Percentiles rank a stretch among this genome's conserved stretches.
Evolutionary conservation across 2,329 filamentous ascomycete species (phyloP).

Genomic region (Colletotrichum abscissum): DNA sequence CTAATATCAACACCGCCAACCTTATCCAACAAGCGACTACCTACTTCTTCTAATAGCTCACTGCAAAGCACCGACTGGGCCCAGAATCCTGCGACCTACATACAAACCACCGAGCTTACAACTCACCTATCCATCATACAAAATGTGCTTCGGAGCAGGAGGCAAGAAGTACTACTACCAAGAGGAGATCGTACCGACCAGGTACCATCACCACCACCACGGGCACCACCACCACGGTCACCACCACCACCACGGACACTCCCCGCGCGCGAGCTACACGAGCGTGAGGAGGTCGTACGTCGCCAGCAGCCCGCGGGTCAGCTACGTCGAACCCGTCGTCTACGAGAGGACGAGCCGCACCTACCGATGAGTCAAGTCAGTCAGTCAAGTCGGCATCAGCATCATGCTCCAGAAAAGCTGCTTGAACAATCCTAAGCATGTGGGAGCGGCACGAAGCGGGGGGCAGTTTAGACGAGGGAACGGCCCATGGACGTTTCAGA

Average conservation of each 20-base stretch:
- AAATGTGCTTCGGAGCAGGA: slow-evolving; percentile 61
- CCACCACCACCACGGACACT: slow-evolving; percentile 47
- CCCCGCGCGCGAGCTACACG: slow-evolving; percentile 56
- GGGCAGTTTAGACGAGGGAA: slow-evolving; percentile 1
- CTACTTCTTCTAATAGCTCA: neutral
- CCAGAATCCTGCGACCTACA: neutral
- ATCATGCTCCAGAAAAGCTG: too few species aligned
- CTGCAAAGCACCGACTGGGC: neutral
- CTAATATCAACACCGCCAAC: neutral
- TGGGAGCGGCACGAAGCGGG: slow-evolving; percentile 10
- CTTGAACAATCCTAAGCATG: neutral
- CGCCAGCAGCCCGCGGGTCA: slow-evolving; percentile 53
- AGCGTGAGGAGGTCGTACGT: slow-evolving; percentile 51
- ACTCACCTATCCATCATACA: slow-evolving; percentile 37
- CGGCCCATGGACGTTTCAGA: slow-evolving; percentile 12
- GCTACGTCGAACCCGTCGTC: slow-evolving; percentile 48
- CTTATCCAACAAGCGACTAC: neutral
- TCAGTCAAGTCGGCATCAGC: neutral
- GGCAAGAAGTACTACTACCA: slow-evolving; percentile 65
- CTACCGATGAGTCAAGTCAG: slow-evolving; percentile 39
- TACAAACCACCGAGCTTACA: neutral
- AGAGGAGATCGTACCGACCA: slow-evolving; percentile 62
- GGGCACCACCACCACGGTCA: slow-evolving; percentile 49
- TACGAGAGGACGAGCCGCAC: slow-evolving; percentile 53
- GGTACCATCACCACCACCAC: slow-evolving; percentile 48